A percentile compares a stretch with the other conserved stretches of the same genome.
phyloP scores from a whole-genome alignment of 345 rosid genomes.

The Brassica nigra region DNA sequence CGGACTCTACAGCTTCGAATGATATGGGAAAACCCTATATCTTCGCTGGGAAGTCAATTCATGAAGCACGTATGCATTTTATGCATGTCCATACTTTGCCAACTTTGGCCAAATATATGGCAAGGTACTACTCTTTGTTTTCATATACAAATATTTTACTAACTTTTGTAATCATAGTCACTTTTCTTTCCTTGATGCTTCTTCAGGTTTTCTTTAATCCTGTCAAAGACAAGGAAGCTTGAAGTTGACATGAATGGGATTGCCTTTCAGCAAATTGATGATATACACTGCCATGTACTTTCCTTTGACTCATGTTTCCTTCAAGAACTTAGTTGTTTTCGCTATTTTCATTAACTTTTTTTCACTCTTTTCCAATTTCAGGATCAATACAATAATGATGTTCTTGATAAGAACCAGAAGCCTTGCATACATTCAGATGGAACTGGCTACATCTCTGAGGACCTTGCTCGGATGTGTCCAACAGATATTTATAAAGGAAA shows the following conservation, averaged over 20 bases:
- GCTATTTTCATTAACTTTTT: neutral
- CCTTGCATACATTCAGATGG: constrained; percentile 69
- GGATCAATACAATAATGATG: constrained; percentile 50
- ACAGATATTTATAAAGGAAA: constrained; percentile 43
- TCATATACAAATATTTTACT: neutral
- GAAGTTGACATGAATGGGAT: constrained; percentile 50
- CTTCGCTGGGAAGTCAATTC: constrained; percentile 54
- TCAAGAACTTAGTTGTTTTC: neutral
- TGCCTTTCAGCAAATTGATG: constrained; percentile 33
- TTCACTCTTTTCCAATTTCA: constrained; percentile 35
- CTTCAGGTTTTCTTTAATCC: constrained; percentile 67
- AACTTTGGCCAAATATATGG: constrained; percentile 64
- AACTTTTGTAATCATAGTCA: constrained; percentile 1
- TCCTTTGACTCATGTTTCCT: constrained; percentile 2
- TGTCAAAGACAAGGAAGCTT: constrained; percentile 64
- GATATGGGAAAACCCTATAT: constrained; percentile 43
- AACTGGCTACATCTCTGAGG: constrained; percentile 51
- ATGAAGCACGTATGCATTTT: constrained; percentile 71
- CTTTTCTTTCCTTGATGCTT: constrained; percentile 23
- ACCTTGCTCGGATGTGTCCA: constrained; percentile 64
- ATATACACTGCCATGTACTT: constrained; percentile 60
- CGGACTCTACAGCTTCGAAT: constrained; percentile 50
- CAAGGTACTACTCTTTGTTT: constrained; percentile 49
- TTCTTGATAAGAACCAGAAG: constrained; percentile 47
- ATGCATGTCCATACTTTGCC: constrained; percentile 68